A percentile compares a stretch with the other conserved stretches of the same genome.
Conservation (phyloP, 306 rosid species). For the Casuarina glauca region DNA sequence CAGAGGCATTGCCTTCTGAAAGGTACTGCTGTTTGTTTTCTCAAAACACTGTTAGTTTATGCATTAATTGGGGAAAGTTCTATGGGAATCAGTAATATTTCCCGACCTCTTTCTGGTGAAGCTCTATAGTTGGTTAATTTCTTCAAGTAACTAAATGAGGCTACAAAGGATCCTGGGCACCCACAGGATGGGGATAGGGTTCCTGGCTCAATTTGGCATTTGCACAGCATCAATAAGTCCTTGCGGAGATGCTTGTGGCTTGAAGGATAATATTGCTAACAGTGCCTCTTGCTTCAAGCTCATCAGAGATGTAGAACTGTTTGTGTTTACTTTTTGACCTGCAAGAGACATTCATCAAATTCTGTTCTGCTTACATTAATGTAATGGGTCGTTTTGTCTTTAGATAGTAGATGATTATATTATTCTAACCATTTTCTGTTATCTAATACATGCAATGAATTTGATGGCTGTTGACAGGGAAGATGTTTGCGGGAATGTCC, state of each 20-base stretch:
- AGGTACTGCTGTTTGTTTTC: neutral
- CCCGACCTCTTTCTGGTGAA: neutral
- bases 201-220: neutral
- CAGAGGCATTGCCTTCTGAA: neutral
- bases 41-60: neutral
- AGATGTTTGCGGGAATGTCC: constrained; percentile 52
- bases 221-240: neutral
- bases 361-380: neutral
- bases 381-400: neutral
- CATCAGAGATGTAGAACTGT: neutral
- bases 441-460: constrained; percentile 20
- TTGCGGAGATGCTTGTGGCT: neutral
- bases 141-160: neutral
- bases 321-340: neutral
- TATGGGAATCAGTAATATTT: neutral
- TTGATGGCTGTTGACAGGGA: constrained; percentile 57
- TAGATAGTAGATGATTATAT: neutral
- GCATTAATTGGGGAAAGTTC: neutral
- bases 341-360: neutral
- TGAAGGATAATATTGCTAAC: neutral
- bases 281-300: neutral
- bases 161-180: constrained; percentile 1
- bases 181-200: neutral
- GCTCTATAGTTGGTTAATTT: neutral
- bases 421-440: neutral